phyloP scores from a whole-genome alignment of 805 yeast genomes.

The Debaryomyces maramus region DNA sequence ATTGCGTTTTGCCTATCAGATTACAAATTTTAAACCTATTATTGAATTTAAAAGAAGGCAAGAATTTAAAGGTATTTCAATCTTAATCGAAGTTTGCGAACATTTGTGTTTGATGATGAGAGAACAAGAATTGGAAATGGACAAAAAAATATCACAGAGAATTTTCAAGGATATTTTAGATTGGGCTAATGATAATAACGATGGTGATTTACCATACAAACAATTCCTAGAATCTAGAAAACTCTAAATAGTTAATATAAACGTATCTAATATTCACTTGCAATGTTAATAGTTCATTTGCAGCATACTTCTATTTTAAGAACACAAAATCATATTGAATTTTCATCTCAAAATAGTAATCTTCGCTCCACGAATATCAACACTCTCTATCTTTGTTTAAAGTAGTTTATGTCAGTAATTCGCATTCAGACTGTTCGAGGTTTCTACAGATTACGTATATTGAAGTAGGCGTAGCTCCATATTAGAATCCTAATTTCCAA shows the following conservation, averaged over 20 bases:
- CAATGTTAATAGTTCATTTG: background rate
- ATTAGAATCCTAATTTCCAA: background rate
- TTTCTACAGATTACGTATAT: background rate
- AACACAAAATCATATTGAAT: background rate
- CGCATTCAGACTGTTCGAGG: too few relatives aligned
- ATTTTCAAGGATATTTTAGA: constrained; percentile 62
- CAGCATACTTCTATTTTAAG: too few relatives aligned
- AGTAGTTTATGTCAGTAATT: too few relatives aligned
- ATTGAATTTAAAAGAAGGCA: constrained; percentile 66
- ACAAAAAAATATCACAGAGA: constrained; percentile 52
- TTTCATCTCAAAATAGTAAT: background rate
- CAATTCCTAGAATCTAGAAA: constrained; percentile 7
- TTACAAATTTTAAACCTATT: constrained; percentile 62
- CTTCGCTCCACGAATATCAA: background rate
- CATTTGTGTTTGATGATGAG: constrained; percentile 57
- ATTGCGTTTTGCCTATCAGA: constrained; percentile 57
- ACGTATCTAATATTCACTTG: background rate
- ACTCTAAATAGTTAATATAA: too few relatives aligned
- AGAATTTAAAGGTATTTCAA: constrained; percentile 42
- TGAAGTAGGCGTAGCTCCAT: background rate
- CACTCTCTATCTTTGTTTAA: too few relatives aligned
- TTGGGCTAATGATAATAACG: constrained; percentile 58
- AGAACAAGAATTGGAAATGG: constrained; percentile 59
- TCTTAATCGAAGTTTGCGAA: constrained; percentile 81
- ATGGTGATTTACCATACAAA: constrained; percentile 31